Evolutionary conservation across 208 protist genomes (phyloP).

Genomic region (Crithidia brevicula): DNA sequence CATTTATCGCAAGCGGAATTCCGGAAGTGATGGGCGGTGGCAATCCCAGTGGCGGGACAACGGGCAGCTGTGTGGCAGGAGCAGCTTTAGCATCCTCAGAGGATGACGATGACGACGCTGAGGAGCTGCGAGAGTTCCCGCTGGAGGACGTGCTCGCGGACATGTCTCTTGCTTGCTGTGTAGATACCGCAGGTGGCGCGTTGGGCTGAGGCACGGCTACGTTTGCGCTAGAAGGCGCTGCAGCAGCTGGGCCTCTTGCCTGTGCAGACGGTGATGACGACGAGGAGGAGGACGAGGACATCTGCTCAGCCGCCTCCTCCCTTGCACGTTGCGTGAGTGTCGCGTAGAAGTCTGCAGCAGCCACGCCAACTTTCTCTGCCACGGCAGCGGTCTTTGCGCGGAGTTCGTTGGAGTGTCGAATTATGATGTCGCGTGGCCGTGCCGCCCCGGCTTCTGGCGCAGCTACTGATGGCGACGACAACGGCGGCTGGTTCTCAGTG

Average conservation of each 20-base stretch:
- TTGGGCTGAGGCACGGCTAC: not conserved
- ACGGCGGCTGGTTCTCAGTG: not conserved
- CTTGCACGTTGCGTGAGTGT: conserved; percentile 7
- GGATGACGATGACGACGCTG: conserved; percentile 10
- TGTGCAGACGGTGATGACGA: not conserved
- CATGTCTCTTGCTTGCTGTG: not conserved
- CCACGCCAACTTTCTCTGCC: conserved; percentile 30
- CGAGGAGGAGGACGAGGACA: not conserved
- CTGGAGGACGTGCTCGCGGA: not conserved
- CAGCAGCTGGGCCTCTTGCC: not conserved
- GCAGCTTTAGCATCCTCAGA: conserved; percentile 9
- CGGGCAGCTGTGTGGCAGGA: not conserved
- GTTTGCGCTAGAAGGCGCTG: not conserved
- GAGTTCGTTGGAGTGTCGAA: conserved; percentile 62
- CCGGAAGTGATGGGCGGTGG: not conserved
- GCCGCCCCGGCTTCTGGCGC: conserved; percentile 16
- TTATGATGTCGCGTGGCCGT: conserved; percentile 53
- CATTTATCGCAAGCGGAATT: not conserved
- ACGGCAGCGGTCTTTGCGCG: conserved; percentile 29
- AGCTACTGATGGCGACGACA: not conserved
- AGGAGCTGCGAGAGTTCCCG: conserved; percentile 18
- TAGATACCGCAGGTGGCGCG: not conserved
- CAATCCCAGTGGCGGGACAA: not conserved
- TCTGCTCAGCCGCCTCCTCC: not conserved
- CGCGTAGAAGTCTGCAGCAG: conserved; percentile 25